These are phyloP conservation scores for Phoma sp. DNA, from an alignment of 2,329 filamentous ascomycete species.

Conservation along the genomic window DNA sequence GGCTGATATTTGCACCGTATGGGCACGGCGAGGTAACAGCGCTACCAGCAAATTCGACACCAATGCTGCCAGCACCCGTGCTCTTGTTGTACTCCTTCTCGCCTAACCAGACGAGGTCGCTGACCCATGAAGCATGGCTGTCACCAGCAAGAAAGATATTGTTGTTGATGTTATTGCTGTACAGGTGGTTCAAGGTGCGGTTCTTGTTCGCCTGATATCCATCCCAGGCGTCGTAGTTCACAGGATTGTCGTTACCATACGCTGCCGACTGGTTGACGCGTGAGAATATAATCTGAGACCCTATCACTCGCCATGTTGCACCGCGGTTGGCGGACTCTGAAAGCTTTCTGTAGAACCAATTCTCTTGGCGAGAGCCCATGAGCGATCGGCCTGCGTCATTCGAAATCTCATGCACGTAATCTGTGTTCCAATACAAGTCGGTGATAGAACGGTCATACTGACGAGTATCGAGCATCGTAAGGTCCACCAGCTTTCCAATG, in stretches of 20 bases:
- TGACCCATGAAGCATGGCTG: constrained; percentile 68
- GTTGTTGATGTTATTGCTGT: constrained; percentile 73
- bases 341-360: constrained; percentile 65
- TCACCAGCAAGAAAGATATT: constrained; percentile 78
- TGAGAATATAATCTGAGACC: constrained; percentile 74
- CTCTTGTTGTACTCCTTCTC: constrained; percentile 50
- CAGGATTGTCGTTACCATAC: constrained; percentile 53
- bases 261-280: constrained; percentile 59
- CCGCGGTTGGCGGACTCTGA: constrained; percentile 67
- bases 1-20: constrained; percentile 65
- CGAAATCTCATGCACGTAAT: constrained; percentile 68
- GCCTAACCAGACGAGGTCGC: constrained; percentile 56
- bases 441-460: constrained; percentile 55
- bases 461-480: constrained; percentile 55
- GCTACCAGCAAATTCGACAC: constrained; percentile 66
- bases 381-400: constrained; percentile 72
- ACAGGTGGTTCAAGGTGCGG: constrained; percentile 71
- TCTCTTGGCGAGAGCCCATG: constrained; percentile 76
- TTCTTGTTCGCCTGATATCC: constrained; percentile 76
- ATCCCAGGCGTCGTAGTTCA: constrained; percentile 68
- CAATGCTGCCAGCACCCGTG: constrained; percentile 53
- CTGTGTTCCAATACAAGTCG: constrained; percentile 63
- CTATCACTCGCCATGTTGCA: constrained; percentile 74
- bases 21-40: constrained; percentile 69
- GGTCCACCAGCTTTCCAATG: constrained; percentile 52